Evolutionary conservation across 805 yeast species (phyloP).

Genomic region (Nakazawaea wickerhamii): DNA sequence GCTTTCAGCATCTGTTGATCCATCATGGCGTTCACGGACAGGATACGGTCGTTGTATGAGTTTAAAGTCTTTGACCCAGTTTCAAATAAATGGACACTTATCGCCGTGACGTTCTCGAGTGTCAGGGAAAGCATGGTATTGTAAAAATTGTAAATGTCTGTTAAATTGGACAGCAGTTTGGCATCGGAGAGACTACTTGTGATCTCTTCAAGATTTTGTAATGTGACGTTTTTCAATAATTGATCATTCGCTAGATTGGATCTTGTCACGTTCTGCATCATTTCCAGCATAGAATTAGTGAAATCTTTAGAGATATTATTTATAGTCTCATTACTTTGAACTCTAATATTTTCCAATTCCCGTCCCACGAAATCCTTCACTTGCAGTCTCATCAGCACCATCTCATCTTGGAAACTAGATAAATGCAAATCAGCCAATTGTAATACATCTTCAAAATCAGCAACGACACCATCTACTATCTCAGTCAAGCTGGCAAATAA

Average conservation of each 20-base stretch:
- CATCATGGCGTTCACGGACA: too few species aligned
- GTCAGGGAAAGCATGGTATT: background rate
- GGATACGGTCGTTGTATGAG: too few species aligned
- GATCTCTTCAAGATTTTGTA: background rate
- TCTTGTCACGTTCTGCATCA: background rate
- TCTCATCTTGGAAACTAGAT: background rate
- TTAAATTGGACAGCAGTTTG: background rate
- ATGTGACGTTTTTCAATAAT: background rate
- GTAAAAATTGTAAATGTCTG: background rate
- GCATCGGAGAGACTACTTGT: background rate
- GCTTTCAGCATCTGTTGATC: background rate
- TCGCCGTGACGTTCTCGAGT: too few species aligned
- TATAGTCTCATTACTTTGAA: background rate
- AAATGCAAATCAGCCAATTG: background rate
- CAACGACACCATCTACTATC: background rate
- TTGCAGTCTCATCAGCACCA: background rate
- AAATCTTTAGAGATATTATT: background rate
- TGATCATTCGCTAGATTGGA: too few species aligned
- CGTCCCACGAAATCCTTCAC: background rate
- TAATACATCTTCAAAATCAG: background rate
- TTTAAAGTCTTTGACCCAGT: too few species aligned
- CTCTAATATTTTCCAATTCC: background rate
- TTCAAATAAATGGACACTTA: too few species aligned
- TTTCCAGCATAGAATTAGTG: background rate
- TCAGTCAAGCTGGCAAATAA: background rate